Evolutionary conservation across 345 rosid species (phyloP).

Genomic region (Bruguiera sexangula): DNA sequence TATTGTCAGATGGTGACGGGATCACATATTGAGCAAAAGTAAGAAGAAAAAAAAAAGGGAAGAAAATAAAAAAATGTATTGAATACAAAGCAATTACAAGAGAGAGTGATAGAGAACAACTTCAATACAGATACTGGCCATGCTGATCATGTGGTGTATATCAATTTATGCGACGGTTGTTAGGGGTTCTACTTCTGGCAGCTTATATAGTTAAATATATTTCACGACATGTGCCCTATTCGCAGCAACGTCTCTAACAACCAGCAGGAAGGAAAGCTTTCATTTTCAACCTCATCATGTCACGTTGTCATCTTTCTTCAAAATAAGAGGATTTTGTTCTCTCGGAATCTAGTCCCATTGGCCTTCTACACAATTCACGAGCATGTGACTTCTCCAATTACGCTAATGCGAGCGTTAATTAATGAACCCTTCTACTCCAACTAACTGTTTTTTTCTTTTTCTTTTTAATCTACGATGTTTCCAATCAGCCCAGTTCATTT

Average conservation of each 20-base stretch:
- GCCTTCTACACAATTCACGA: too few relatives aligned
- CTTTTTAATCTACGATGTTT: too few relatives aligned
- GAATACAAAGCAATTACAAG: too few relatives aligned
- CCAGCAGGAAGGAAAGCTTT: conserved; percentile 20
- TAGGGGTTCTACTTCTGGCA: conserved; percentile 10
- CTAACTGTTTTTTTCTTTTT: background rate
- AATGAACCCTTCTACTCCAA: background rate
- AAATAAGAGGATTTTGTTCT: background rate
- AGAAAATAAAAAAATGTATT: too few relatives aligned
- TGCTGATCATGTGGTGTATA: conserved; percentile 8
- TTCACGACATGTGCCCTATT: conserved; percentile 26
- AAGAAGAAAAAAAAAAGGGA: too few relatives aligned
- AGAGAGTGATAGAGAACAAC: too few relatives aligned
- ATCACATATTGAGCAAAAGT: too few relatives aligned
- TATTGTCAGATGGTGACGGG: too few relatives aligned
- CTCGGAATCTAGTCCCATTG: background rate
- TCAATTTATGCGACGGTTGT: background rate
- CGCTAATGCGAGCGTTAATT: background rate
- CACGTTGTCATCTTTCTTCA: background rate
- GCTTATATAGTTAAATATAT: background rate
- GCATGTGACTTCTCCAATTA: conserved; percentile 6
- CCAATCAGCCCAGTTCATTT: too few relatives aligned
- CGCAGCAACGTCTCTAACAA: conserved; percentile 19
- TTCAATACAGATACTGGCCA: background rate
- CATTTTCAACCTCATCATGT: conserved; percentile 14